Percentiles rank a stretch among this genome's conserved stretches.
Conservation (phyloP, 2,329 filamentous ascomycete genomes). For the Cordyceps sp. region DNA sequence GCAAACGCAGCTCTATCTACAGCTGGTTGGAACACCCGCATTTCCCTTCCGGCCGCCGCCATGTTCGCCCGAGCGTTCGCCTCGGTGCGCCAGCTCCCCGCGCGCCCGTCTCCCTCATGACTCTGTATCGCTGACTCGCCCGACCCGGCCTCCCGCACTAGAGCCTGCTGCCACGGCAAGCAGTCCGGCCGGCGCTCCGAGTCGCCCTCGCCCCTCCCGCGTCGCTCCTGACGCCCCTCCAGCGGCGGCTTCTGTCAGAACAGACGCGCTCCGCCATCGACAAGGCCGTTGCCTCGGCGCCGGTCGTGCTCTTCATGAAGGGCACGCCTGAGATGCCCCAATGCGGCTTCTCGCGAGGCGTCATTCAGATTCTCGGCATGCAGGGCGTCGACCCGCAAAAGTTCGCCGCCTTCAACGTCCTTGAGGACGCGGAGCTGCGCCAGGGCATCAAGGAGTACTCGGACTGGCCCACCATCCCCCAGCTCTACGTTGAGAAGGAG, state of each 20-base stretch:
- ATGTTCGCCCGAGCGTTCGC: slow-evolving; percentile 11
- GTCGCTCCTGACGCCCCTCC: neutral
- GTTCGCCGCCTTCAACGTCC: slow-evolving; percentile 95
- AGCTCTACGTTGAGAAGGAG: slow-evolving; percentile 88
- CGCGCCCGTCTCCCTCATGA: too few relatives aligned
- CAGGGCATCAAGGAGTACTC: slow-evolving; percentile 97
- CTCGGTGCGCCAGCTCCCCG: slow-evolving; percentile 7
- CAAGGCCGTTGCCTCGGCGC: slow-evolving; percentile 71
- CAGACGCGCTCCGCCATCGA: slow-evolving; percentile 74
- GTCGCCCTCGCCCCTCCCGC: neutral
- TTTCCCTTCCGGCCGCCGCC: neutral
- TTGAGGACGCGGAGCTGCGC: slow-evolving; percentile 79
- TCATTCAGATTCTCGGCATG: slow-evolving; percentile 84
- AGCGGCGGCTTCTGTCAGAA: slow-evolving; percentile 55
- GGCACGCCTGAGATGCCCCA: slow-evolving; percentile 91
- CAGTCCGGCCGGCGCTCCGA: slow-evolving; percentile 15
- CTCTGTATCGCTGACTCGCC: neutral
- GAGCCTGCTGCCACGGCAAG: slow-evolving; percentile 20
- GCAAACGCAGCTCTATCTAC: too few relatives aligned
- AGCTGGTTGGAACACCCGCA: too few relatives aligned
- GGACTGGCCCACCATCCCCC: slow-evolving; percentile 97
- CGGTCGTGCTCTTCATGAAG: slow-evolving; percentile 98
- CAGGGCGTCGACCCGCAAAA: slow-evolving; percentile 92
- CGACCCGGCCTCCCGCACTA: too few relatives aligned
- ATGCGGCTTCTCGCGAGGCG: slow-evolving; percentile 90